These are phyloP conservation scores for Vicia villosa DNA, from an alignment of 306 rosid species.

Conservation along the genomic window DNA sequence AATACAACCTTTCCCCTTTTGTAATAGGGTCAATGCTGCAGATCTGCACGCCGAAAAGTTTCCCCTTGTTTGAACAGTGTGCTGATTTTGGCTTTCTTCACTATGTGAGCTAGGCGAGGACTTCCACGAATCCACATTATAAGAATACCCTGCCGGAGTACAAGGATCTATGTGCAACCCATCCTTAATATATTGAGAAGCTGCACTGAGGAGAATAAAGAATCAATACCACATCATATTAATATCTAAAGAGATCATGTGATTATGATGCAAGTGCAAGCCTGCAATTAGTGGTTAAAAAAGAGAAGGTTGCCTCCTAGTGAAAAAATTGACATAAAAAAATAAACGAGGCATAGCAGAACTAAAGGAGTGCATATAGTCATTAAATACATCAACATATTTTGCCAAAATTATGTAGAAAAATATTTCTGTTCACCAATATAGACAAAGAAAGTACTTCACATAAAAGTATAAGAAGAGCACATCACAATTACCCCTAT, in stretches of 20 bases:
- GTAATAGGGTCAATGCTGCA: conserved; percentile 73
- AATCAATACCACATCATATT: conserved; percentile 37
- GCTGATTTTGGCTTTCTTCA: conserved; percentile 40
- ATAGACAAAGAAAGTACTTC: neutral
- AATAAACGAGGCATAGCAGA: neutral
- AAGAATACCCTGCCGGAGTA: conserved; percentile 77
- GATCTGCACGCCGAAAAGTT: conserved; percentile 93
- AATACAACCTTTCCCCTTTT: conserved; percentile 81
- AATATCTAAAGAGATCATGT: conserved; percentile 9
- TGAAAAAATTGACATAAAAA: conserved; percentile 7
- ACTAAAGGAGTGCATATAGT: neutral
- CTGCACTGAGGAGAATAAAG: conserved; percentile 58
- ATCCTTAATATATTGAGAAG: conserved; percentile 54
- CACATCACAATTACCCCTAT: neutral
- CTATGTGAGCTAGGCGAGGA: conserved; percentile 55
- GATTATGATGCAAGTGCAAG: conserved; percentile 4
- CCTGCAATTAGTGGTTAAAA: conserved; percentile 10
- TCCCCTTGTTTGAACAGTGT: conserved; percentile 65
- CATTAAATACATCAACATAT: neutral
- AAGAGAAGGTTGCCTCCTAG: conserved; percentile 13
- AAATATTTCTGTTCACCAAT: neutral
- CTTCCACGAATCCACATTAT: conserved; percentile 48
- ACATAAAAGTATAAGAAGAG: neutral
- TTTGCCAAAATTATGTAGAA: neutral
- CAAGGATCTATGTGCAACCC: conserved; percentile 73